These are phyloP conservation scores for Cubamyces sp. DNA, from an alignment of 768 basidiomycete genomes.

Conservation along the genomic window DNA sequence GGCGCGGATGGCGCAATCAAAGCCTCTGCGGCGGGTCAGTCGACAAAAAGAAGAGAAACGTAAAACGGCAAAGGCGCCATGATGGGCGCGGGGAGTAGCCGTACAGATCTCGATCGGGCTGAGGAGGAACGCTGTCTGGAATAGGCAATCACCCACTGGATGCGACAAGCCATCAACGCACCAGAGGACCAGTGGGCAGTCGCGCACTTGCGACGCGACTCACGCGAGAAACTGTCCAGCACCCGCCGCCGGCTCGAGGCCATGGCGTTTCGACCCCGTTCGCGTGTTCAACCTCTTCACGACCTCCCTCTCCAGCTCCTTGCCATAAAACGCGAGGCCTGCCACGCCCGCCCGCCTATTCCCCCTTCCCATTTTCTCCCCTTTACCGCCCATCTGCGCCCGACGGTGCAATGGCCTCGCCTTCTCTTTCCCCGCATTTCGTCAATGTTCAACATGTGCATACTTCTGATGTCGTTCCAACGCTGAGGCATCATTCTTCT, in stretches of 20 bases:
- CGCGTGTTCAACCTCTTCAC: not conserved
- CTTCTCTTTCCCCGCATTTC: not conserved
- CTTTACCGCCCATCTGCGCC: not conserved
- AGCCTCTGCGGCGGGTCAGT: too few species aligned
- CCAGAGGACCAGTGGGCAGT: not conserved
- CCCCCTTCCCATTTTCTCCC: not conserved
- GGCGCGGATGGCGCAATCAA: too few species aligned
- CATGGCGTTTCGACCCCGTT: slow-evolving; percentile 1
- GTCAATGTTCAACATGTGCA: not conserved
- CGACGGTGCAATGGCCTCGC: not conserved
- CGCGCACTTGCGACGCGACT: not conserved
- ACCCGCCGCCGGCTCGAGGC: not conserved
- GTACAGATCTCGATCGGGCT: slow-evolving; percentile 4
- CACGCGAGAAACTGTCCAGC: too few species aligned
- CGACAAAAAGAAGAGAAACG: too few species aligned
- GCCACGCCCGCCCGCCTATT: not conserved
- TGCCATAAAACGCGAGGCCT: slow-evolving; percentile 7
- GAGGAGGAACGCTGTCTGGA: not conserved
- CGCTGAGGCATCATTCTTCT: slow-evolving; percentile 14
- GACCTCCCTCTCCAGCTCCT: not conserved
- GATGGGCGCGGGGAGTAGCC: not conserved
- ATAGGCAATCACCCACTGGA: slow-evolving; percentile 3
- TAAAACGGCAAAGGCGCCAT: too few species aligned
- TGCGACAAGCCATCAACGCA: slow-evolving; percentile 16
- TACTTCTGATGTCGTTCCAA: not conserved